Evolutionary conservation across 2,329 filamentous ascomycete genomes (phyloP), one percentile per base, ranked within the genome.

Genomic region (Cytospora mali): DNA sequence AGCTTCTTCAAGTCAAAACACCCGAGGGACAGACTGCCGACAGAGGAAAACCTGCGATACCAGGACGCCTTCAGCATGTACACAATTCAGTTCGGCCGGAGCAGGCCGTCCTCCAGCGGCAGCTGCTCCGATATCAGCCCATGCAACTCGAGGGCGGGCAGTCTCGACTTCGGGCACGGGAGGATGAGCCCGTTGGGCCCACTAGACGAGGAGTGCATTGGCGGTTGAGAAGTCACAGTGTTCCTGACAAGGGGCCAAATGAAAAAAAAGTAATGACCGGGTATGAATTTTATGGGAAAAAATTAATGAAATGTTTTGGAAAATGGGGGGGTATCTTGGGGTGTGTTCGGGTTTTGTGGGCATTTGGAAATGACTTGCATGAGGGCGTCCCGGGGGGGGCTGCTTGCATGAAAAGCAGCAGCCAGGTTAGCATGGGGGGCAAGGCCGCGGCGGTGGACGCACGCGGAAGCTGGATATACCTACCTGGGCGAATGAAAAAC

Each of bases 1-100:
- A 27, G n/a, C 28, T 60, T 54, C 28, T 29, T 29, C 13, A 64
- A 67, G 52, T 66, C 66, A 55, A 62, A 71, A 21, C 78, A 81
- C 68, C 79, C 79, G 7, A 76, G 77, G 71, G 77, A 81, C 70
- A 74, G 76, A 67, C 77, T 78, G 28, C 72, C 81, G 55, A 80
- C 77, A 10, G 73, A 75, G 61, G 74, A 77, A 58, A 81, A 81
- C 69, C 72, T 81, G 21, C 73, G 74, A 60, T 77, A 82, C 68
- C 80, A 81, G 68, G 76, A 81, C 71, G 74, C 79, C 70, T 73
- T 83, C 42, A 74, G 74, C 62, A 71, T 76, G 61, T 82, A 80
- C 72, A 77, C 74, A 61, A 77, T 80, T 69, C 77, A 75, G 13
- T 82, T 82, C 66, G 80, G 80, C 46, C 67, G 73, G 67, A 66